These are phyloP conservation scores for Trypanosomatidae sp. DNA, from an alignment of 208 protist species.

Conservation along the genomic window DNA sequence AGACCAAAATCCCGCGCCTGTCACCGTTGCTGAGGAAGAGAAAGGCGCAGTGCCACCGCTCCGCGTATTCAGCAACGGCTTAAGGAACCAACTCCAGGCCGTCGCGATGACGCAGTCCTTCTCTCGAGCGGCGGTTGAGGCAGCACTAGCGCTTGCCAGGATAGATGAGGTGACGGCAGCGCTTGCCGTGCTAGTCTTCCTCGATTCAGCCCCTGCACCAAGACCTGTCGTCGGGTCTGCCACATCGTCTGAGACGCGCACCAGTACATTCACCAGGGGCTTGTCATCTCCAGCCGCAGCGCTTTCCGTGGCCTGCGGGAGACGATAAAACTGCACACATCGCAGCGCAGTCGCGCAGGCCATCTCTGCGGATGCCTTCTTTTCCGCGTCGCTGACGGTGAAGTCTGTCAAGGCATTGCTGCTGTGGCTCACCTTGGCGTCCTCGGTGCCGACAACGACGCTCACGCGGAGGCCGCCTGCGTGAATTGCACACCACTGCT, in stretches of 20 bases:
- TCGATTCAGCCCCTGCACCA: background rate
- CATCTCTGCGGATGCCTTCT: constrained; percentile 17
- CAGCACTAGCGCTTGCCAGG: background rate
- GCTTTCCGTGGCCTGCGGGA: background rate
- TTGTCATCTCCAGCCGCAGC: background rate
- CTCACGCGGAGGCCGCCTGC: constrained; percentile 19
- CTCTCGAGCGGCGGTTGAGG: background rate
- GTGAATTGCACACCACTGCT: constrained; percentile 24
- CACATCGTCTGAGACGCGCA: background rate
- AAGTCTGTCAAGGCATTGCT: background rate
- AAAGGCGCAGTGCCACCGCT: background rate
- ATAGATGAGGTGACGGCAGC: background rate
- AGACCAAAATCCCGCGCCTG: constrained; percentile 1
- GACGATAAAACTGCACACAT: constrained; percentile 15
- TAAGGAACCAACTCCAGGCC: constrained; percentile 24
- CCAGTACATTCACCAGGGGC: constrained; percentile 7
- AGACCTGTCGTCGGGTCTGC: background rate
- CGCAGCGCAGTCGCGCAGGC: constrained; percentile 18
- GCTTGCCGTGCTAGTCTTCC: background rate
- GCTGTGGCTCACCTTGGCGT: constrained; percentile 6
- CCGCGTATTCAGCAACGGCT: background rate
- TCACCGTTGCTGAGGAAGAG: background rate
- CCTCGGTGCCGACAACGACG: constrained; percentile 22
- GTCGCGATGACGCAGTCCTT: constrained; percentile 15
- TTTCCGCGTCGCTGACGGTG: background rate